Evolutionary conservation across 352 stramenopile species (phyloP).

Genomic region (Globisporangium cederbergense): DNA sequence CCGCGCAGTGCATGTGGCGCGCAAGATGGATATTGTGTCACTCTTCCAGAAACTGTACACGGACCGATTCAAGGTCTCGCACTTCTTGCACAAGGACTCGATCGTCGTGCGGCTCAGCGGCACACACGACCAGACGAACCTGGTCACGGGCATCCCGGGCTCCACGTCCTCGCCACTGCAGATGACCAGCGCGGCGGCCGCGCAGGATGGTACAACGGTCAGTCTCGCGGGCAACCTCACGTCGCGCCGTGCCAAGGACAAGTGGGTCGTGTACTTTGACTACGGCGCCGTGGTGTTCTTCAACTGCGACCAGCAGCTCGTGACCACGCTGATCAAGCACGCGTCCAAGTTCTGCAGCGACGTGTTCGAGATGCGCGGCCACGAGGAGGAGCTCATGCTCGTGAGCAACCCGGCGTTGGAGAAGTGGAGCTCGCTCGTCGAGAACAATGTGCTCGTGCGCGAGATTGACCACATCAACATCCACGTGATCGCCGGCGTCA

Average conservation of each 20-base stretch:
- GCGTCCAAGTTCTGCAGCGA: conserved; percentile 73
- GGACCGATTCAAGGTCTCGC: conserved; percentile 76
- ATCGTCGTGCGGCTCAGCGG: conserved; percentile 64
- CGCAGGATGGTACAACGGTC: conserved; percentile 37
- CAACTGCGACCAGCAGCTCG: conserved; percentile 82
- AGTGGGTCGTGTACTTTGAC: conserved; percentile 92
- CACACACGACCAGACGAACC: conserved; percentile 26
- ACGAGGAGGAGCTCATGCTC: conserved; percentile 79
- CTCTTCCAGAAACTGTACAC: conserved; percentile 88
- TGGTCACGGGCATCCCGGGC: conserved; percentile 32
- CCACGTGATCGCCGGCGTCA: conserved; percentile 93
- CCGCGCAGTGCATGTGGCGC: conserved; percentile 74
- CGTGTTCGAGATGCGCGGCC: conserved; percentile 72
- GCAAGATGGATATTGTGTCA: conserved; percentile 83
- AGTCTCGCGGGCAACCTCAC: conserved; percentile 54
- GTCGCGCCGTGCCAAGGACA: conserved; percentile 83
- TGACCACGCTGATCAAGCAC: conserved; percentile 72
- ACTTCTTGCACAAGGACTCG: conserved; percentile 82
- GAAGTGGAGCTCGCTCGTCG: conserved; percentile 77
- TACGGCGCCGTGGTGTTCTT: conserved; percentile 93
- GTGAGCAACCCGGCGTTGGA: conserved; percentile 61
- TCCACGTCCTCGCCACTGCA: conserved; percentile 6
- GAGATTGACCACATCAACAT: conserved; percentile 85
- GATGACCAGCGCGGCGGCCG: conserved; percentile 6
- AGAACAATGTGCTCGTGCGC: conserved; percentile 80